Evolutionary conservation across 192 early-diverging fungal species (phyloP).

Genomic region (Obelidium mucronatum): DNA sequence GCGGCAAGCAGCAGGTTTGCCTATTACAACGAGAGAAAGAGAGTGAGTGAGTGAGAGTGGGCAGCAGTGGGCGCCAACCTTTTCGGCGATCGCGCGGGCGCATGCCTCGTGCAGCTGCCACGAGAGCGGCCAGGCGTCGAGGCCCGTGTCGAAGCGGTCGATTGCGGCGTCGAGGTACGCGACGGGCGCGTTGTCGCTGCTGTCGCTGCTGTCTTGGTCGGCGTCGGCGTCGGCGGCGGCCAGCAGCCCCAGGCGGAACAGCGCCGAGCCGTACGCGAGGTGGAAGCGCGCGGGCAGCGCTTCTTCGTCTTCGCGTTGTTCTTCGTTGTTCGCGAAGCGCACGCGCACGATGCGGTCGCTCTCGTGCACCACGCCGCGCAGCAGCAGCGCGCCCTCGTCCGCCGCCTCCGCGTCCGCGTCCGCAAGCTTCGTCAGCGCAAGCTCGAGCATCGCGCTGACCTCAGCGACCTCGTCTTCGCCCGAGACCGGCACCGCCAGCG

Average conservation of each 20-base stretch:
- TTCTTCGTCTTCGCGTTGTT: conserved; percentile 11
- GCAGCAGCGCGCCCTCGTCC: conserved; percentile 39
- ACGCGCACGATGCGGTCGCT: conserved; percentile 41
- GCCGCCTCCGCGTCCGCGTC: conserved; percentile 31
- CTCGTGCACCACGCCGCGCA: conserved; percentile 47
- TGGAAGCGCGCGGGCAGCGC: conserved; percentile 38
- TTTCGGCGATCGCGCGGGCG: conserved; percentile 22
- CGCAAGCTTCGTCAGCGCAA: conserved; percentile 22
- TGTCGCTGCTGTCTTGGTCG: not conserved
- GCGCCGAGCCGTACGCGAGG: conserved; percentile 40
- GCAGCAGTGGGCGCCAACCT: not conserved
- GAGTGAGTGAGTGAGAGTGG: not conserved
- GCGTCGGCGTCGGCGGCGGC: conserved; percentile 1
- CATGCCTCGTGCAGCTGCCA: conserved; percentile 28
- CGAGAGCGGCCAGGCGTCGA: conserved; percentile 7
- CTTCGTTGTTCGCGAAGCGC: conserved; percentile 8
- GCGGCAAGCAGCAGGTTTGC: conserved; percentile 6
- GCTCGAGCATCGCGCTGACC: conserved; percentile 17
- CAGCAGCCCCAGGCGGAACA: conserved; percentile 39
- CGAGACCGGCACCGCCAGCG: conserved; percentile 10
- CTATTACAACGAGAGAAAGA: not conserved
- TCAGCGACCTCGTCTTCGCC: conserved; percentile 22
- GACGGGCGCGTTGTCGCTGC: not conserved
- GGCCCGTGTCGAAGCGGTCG: conserved; percentile 26
- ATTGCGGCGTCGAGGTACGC: conserved; percentile 39